Base-by-base conservation (phyloP, 2,329 filamentous ascomycete genomes). In the Lecanoromycetidae sp. region DNA sequence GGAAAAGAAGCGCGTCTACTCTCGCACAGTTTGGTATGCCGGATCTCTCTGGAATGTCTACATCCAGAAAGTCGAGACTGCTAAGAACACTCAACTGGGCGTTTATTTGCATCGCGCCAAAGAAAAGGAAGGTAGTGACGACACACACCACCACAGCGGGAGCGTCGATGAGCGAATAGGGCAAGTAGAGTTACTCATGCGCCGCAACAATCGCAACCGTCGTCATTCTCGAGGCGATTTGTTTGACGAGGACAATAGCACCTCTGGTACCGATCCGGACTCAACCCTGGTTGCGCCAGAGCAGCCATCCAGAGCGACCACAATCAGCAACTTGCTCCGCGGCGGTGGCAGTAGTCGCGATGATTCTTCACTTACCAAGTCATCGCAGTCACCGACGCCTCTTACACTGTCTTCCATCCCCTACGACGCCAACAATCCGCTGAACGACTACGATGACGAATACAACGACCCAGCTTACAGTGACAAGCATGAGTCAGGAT, bases 21-120 rank as follows among this genome's bases (percentile, higher is more conserved):
- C 70, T 9, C 68, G 72, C 26, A 77, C 74, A 2, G 72, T 77
- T 4, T 77, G 75, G 55, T 78, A 78, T 50, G 74, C 74, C 3
- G 75, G 75, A 2, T 72, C 68, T 15, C 60, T 76, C 13, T 78
- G 75, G 75, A 78, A 78, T 53, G 72, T 78, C n/a, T 78, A 77
- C 57, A 76, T 78, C 9, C 75, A 77, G 54, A 75, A 76, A 50
- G 71, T 76, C 2, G 67, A 71, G 7, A 72, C 70, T 0, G 66
- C 67, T 2, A 75, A 75, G 53, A 72, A 68, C 44, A 71, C 73
- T 9, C 74, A 78, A 54, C 64, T 78, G 1, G 75, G 74, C 12
- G 74, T 78, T 4, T 78, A 78, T 52, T 63, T 78, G 3, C 74
- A 78, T 55, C 70, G 74, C 35, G 74, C 72, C 5, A 76, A 76